phyloP scores from a whole-genome alignment of 345 rosid genomes.

The Lumnitzera littorea region DNA sequence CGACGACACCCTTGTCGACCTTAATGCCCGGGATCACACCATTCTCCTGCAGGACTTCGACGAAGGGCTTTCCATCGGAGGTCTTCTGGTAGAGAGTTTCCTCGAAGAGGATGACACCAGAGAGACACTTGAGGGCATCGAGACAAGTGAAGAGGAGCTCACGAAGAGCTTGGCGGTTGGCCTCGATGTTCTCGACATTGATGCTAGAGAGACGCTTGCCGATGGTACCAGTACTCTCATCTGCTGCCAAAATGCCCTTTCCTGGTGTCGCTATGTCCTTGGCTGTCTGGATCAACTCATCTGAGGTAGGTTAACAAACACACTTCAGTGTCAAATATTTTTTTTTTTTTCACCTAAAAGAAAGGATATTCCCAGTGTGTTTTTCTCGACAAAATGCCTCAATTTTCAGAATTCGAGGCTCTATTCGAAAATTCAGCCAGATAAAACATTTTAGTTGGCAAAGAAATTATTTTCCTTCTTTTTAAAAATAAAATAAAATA shows the following conservation, averaged over 20 bases:
- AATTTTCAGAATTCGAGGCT: too few species aligned
- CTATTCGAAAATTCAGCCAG: too few species aligned
- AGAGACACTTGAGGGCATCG: constrained; percentile 57
- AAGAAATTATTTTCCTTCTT: too few species aligned
- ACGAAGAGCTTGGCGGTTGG: constrained; percentile 92
- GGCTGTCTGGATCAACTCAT: constrained; percentile 86
- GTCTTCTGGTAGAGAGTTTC: constrained; percentile 93
- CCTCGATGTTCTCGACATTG: constrained; percentile 81
- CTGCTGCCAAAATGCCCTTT: constrained; percentile 92
- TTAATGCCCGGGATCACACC: constrained; percentile 83
- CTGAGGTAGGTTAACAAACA: constrained; percentile 23
- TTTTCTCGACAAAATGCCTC: too few species aligned
- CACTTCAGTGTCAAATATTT: too few species aligned
- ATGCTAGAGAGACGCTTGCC: constrained; percentile 91
- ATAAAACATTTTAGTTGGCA: too few species aligned
- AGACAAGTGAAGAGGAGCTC: constrained; percentile 89
- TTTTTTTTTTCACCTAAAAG: too few species aligned
- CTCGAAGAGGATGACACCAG: constrained; percentile 93
- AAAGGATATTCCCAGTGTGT: too few species aligned
- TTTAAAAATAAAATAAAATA: too few species aligned
- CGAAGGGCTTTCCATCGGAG: constrained; percentile 68
- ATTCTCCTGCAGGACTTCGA: constrained; percentile 73
- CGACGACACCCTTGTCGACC: constrained; percentile 92
- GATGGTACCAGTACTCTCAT: constrained; percentile 95
- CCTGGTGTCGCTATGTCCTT: constrained; percentile 92